Percentiles rank a stretch among this genome's conserved stretches.
Conservation (phyloP, 192 early-diverging fungal species). For the Linnemannia schmuckeri region DNA sequence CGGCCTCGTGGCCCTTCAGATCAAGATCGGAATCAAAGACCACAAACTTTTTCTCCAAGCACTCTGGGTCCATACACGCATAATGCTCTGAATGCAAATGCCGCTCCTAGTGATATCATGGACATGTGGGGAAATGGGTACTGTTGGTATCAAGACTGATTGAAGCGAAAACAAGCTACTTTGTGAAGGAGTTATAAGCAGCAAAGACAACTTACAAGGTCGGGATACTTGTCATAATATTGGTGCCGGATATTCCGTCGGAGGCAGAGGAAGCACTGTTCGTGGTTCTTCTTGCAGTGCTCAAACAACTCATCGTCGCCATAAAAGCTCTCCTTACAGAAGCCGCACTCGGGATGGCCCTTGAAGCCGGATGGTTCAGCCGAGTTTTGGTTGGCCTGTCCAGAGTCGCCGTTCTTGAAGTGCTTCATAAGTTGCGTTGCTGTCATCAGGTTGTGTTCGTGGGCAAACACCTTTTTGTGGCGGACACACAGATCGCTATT, state of each 20-base stretch:
- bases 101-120: slow-evolving; percentile 56
- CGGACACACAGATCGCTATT: slow-evolving; percentile 88
- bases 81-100: slow-evolving; percentile 90
- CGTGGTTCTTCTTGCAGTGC: slow-evolving; percentile 93
- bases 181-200: background rate
- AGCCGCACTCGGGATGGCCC: slow-evolving; percentile 93
- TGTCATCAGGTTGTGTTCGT: slow-evolving; percentile 92
- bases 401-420: slow-evolving; percentile 75
- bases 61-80: slow-evolving; percentile 82
- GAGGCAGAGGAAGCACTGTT: slow-evolving; percentile 93
- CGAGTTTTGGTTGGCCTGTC: slow-evolving; percentile 57
- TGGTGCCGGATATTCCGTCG: slow-evolving; percentile 80
- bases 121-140: background rate
- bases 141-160: background rate
- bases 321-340: slow-evolving; percentile 88
- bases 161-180: background rate
- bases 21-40: slow-evolving; percentile 95
- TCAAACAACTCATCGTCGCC: slow-evolving; percentile 95
- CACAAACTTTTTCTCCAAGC: slow-evolving; percentile 95
- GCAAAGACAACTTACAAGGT: slow-evolving; percentile 72
- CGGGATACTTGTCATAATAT: slow-evolving; percentile 88
- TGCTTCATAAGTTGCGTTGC: slow-evolving; percentile 82
- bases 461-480: slow-evolving; percentile 93
- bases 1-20: slow-evolving; percentile 89
- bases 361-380: slow-evolving; percentile 74